Conservation (phyloP, 495 filamentous ascomycete genomes). For the Astrothelium macrocarpum region DNA sequence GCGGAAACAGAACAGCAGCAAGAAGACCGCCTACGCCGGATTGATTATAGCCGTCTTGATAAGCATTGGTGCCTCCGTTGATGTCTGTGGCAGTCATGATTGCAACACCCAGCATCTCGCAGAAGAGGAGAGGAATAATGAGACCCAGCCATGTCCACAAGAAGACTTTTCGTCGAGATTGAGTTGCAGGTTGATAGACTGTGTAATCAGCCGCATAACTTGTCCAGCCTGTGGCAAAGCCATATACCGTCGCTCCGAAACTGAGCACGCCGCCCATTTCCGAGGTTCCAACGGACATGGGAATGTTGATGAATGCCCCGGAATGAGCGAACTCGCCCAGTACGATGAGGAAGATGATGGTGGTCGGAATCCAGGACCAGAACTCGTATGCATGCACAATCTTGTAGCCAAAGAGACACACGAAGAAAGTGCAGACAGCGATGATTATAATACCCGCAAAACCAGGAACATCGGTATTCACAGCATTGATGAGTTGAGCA, state of each 20-base stretch:
- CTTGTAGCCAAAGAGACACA: constrained; percentile 70
- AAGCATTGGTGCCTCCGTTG: constrained; percentile 43
- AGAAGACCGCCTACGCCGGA: constrained; percentile 65
- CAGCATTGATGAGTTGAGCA: constrained; percentile 67
- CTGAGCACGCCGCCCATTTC: constrained; percentile 60
- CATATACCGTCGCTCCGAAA: constrained; percentile 64
- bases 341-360: constrained; percentile 69
- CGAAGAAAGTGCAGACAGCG: constrained; percentile 56
- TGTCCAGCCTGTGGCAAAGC: constrained; percentile 75
- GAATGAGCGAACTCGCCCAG: constrained; percentile 66
- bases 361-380: constrained; percentile 69
- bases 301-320: constrained; percentile 58
- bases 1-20: constrained; percentile 53
- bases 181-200: constrained; percentile 62
- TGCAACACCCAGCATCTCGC: constrained; percentile 69
- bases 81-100: constrained; percentile 52
- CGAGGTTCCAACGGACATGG: constrained; percentile 50
- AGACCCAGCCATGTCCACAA: constrained; percentile 60
- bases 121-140: constrained; percentile 63
- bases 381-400: constrained; percentile 74
- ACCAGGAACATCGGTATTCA: constrained; percentile 60
- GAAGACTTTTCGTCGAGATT: constrained; percentile 54
- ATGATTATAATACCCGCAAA: constrained; percentile 72
- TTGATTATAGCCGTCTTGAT: constrained; percentile 47
- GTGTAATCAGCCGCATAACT: constrained; percentile 76